Percentiles rank a stretch among this genome's conserved stretches.
Conservation (phyloP, 192 early-diverging fungal species). For the Phlyctochytrium planicorne region DNA sequence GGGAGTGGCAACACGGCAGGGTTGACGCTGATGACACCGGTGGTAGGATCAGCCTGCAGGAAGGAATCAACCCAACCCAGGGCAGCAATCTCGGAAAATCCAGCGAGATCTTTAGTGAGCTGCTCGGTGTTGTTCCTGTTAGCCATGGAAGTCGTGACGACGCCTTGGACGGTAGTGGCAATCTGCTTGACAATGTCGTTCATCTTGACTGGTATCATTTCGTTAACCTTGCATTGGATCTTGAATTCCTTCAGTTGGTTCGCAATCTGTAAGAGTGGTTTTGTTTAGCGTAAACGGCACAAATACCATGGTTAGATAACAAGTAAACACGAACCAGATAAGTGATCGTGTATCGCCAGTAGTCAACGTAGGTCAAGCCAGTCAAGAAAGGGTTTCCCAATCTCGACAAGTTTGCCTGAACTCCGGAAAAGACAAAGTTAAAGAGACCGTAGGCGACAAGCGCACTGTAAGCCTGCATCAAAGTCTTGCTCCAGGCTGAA, state of each 20-base stretch:
- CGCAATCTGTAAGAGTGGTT: background rate
- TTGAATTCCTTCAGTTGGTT: background rate
- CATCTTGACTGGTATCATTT: background rate
- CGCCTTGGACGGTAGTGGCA: background rate
- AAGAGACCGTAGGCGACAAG: background rate
- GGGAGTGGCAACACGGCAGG: background rate
- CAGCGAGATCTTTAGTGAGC: background rate
- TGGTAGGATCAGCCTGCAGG: background rate
- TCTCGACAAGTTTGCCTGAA: background rate
- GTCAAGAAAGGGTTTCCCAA: background rate
- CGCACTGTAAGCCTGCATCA: slow-evolving; percentile 1
- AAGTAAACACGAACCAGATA: background rate
- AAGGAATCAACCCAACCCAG: background rate
- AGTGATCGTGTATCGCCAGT: background rate
- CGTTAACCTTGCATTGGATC: background rate
- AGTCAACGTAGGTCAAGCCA: background rate
- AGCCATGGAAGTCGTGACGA: background rate
- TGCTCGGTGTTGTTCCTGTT: background rate
- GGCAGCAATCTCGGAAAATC: background rate
- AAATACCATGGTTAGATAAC: too few species aligned
- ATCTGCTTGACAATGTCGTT: background rate
- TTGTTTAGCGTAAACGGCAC: background rate
- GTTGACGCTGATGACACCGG: background rate
- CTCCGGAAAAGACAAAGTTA: background rate
- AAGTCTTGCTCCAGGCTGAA: background rate